Conservation (phyloP, 2,329 filamentous ascomycete species). For the Venturia oleaginea region DNA sequence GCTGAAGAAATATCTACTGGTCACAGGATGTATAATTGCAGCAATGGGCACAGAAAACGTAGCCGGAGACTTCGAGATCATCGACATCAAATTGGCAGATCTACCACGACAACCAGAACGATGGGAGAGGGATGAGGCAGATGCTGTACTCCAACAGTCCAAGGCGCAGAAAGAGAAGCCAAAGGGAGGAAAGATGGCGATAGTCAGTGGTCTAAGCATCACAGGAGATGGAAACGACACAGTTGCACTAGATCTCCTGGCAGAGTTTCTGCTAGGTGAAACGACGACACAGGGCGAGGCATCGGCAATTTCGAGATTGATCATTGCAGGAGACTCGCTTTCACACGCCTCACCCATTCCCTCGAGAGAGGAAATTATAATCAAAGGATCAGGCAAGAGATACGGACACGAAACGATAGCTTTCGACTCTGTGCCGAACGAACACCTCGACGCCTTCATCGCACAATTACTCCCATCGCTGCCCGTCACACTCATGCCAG, state of each 20-base stretch:
- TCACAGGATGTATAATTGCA: constrained; percentile 90
- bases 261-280: constrained; percentile 85
- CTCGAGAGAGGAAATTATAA: constrained; percentile 36
- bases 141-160: constrained; percentile 28
- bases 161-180: constrained; percentile 31
- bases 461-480: constrained; percentile 72
- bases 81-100: constrained; percentile 84
- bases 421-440: constrained; percentile 80
- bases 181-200: constrained; percentile 63
- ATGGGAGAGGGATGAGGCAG: constrained; percentile 58
- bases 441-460: constrained; percentile 76
- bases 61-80: constrained; percentile 84
- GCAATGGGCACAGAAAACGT: constrained; percentile 89
- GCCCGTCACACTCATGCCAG: constrained; percentile 81
- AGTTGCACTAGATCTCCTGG: constrained; percentile 65
- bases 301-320: constrained; percentile 67
- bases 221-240: constrained; percentile 67
- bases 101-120: constrained; percentile 71
- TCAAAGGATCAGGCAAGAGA: constrained; percentile 54
- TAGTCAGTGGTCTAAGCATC: constrained; percentile 82
- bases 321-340: constrained; percentile 89
- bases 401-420: constrained; percentile 87
- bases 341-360: constrained; percentile 39
- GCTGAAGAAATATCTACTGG: constrained; percentile 61
- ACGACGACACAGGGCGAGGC: constrained; percentile 50